Percentiles rank a stretch among this genome's conserved stretches.
Conservation (phyloP, 23 red algal genomes). For the Gracilaria caudata region DNA sequence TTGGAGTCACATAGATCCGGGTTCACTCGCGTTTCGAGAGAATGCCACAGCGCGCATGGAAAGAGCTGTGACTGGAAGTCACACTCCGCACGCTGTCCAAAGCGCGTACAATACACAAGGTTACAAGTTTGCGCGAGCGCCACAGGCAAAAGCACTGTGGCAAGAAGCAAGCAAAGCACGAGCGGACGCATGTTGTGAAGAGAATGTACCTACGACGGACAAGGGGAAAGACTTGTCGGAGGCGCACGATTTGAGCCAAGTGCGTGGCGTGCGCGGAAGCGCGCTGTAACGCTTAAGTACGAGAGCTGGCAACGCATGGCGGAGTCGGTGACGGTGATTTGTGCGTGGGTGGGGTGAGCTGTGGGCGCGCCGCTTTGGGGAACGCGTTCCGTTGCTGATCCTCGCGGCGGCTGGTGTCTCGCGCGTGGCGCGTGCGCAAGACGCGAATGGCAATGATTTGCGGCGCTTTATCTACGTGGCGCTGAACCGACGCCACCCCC, state of each 20-base stretch:
- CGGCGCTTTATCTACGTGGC: neutral
- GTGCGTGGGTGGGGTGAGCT: neutral
- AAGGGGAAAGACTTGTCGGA: neutral
- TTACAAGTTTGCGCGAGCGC: slow-evolving; percentile 6
- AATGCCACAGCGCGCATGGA: slow-evolving; percentile 30
- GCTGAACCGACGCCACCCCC: neutral
- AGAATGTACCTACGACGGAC: neutral
- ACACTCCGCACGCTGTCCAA: slow-evolving; percentile 4
- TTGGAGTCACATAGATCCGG: slow-evolving; percentile 4
- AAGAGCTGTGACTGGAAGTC: neutral
- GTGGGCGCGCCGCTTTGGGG: too few relatives aligned
- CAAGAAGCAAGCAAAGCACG: neutral
- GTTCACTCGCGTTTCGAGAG: slow-evolving; percentile 6
- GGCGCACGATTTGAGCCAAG: too few relatives aligned
- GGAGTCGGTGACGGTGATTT: neutral
- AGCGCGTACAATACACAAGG: slow-evolving; percentile 8
- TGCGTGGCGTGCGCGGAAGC: too few relatives aligned
- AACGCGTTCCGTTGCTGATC: neutral
- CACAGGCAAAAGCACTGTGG: too few relatives aligned
- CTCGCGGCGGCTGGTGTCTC: neutral
- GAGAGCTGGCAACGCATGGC: neutral
- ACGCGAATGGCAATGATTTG: neutral
- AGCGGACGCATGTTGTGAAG: neutral
- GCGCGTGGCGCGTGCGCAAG: too few relatives aligned
- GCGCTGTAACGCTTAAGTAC: neutral